These are phyloP conservation scores for Helicocarpus griseus DNA, from an alignment of 2,329 filamentous ascomycete species.

Conservation along the genomic window DNA sequence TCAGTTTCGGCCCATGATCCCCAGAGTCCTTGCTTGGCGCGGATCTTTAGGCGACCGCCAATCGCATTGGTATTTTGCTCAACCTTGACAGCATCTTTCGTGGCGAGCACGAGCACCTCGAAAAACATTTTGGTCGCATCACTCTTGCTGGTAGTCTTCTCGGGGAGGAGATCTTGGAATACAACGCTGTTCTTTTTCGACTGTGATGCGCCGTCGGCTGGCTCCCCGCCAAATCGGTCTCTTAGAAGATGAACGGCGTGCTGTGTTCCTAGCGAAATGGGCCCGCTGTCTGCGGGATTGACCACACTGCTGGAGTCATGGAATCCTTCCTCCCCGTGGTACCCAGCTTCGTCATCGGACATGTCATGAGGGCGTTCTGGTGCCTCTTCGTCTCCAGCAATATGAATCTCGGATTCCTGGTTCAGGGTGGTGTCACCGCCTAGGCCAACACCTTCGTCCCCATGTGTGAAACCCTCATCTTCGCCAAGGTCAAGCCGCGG, in stretches of 20 bases:
- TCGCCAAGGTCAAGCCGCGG: constrained; percentile 52
- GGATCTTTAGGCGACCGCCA: constrained; percentile 70
- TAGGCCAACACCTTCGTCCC: constrained; percentile 43
- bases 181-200: constrained; percentile 68
- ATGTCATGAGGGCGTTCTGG: constrained; percentile 26
- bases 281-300: constrained; percentile 73
- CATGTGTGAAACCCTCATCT: constrained; percentile 47
- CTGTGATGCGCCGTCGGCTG: constrained; percentile 57
- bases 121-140: constrained; percentile 99
- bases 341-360: constrained; percentile 39
- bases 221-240: constrained; percentile 61
- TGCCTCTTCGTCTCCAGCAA: constrained; percentile 49
- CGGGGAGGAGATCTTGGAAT: constrained; percentile 86
- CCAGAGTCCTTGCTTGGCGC: constrained; percentile 93
- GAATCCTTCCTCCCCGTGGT: constrained; percentile 50
- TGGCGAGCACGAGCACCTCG: constrained; percentile 87
- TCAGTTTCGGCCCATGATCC: constrained; percentile 81
- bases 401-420: constrained; percentile 52
- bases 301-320: constrained; percentile 69
- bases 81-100: constrained; percentile 95
- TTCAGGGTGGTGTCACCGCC: constrained; percentile 37
- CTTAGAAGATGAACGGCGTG: constrained; percentile 92
- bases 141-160: constrained; percentile 66
- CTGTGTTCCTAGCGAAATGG: constrained; percentile 83
- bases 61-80: constrained; percentile 68